A percentile compares a stretch with the other conserved stretches of the same genome.
Evolutionary conservation across 805 yeast species (phyloP).

Genomic region (Pichia californica): DNA sequence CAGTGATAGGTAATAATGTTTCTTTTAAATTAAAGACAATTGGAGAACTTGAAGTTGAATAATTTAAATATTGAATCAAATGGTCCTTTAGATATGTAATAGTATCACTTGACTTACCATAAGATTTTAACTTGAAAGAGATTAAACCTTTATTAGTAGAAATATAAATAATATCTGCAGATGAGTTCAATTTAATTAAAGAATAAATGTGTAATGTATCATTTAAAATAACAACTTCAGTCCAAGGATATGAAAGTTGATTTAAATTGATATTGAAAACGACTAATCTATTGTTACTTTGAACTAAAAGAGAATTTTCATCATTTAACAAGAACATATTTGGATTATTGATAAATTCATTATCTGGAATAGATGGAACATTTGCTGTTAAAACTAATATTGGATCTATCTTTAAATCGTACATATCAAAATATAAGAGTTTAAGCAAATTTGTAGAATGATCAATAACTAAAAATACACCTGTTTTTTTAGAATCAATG

Average conservation of each 20-base stretch:
- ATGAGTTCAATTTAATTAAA: slow-evolving; percentile 32
- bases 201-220: slow-evolving; percentile 50
- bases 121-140: slow-evolving; percentile 44
- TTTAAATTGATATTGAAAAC: slow-evolving; percentile 46
- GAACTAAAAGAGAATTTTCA: not conserved
- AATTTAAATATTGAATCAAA: slow-evolving; percentile 79
- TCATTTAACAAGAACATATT: not conserved
- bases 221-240: slow-evolving; percentile 63
- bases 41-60: slow-evolving; percentile 27
- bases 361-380: not conserved
- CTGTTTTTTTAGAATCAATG: not conserved
- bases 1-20: slow-evolving; percentile 34
- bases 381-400: not conserved
- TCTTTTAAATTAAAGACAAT: slow-evolving; percentile 25
- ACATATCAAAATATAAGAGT: slow-evolving; percentile 1
- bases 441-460: not conserved
- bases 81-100: slow-evolving; percentile 52
- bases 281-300: slow-evolving; percentile 34
- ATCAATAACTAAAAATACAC: not conserved
- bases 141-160: slow-evolving; percentile 58
- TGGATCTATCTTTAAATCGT: not conserved
- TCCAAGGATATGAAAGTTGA: slow-evolving; percentile 49
- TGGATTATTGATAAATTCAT: not conserved
- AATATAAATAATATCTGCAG: slow-evolving; percentile 18
- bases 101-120: slow-evolving; percentile 14